Evolutionary conservation across 2,329 filamentous ascomycete species (phyloP).

Genomic region (Calonectria multiphialidica): DNA sequence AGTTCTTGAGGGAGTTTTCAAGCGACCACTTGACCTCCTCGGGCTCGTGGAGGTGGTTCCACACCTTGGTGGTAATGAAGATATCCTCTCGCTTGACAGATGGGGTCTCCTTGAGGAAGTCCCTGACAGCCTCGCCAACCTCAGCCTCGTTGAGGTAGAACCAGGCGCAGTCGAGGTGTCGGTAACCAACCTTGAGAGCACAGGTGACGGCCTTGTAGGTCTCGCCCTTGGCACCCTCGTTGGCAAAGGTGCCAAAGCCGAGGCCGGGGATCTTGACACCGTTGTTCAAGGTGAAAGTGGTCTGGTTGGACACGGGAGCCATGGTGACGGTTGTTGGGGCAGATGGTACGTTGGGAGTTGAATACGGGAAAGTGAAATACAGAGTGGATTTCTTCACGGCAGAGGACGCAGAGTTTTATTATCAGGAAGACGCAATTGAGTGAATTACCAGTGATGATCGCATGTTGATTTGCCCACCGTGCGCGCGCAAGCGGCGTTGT

Average conservation of each 20-base stretch:
- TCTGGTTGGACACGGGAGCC: constrained; percentile 42
- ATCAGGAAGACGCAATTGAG: not conserved
- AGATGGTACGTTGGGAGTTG: not conserved
- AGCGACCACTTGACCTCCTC: constrained; percentile 62
- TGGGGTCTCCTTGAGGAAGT: constrained; percentile 44
- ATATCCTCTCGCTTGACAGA: constrained; percentile 51
- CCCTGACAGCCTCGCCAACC: constrained; percentile 56
- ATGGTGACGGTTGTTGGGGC: constrained; percentile 22
- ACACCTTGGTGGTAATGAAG: constrained; percentile 70
- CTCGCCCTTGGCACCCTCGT: constrained; percentile 61
- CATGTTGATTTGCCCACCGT: not conserved
- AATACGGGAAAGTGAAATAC: not conserved
- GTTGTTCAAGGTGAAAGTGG: constrained; percentile 60
- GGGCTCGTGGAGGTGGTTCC: constrained; percentile 67
- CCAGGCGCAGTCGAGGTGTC: constrained; percentile 62
- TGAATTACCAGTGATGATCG: constrained; percentile 5
- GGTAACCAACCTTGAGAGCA: constrained; percentile 59
- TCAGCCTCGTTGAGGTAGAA: constrained; percentile 59
- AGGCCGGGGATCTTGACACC: constrained; percentile 71
- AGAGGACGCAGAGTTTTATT: constrained; percentile 7
- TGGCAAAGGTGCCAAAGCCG: constrained; percentile 76
- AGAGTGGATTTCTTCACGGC: not conserved
- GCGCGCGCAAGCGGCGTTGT: not conserved
- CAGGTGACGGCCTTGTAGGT: constrained; percentile 49
- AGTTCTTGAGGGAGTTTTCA: constrained; percentile 60